Evolutionary conservation across 2,329 filamentous ascomycete species (phyloP).

Genomic region (Ceratocystis smalleyi): DNA sequence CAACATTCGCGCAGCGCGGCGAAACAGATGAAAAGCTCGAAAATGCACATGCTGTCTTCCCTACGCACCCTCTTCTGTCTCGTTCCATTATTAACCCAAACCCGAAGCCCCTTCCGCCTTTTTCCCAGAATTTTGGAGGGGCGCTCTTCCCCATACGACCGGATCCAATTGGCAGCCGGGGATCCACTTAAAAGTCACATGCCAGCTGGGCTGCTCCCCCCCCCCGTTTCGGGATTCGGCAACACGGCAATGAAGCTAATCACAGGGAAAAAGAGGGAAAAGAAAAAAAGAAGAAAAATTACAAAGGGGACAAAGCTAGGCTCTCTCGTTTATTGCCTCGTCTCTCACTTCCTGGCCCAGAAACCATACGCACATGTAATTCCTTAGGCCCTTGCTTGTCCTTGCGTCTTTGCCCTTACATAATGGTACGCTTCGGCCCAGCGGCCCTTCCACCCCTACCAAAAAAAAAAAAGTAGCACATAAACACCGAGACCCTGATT

Average conservation of each 20-base stretch:
- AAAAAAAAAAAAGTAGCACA: too few species aligned
- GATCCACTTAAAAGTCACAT: neutral
- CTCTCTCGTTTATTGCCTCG: neutral
- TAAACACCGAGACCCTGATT: too few species aligned
- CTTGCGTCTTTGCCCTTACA: neutral
- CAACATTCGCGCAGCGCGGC: neutral
- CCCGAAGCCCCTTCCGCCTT: neutral
- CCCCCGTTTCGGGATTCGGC: neutral
- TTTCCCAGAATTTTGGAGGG: neutral
- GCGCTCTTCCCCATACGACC: neutral
- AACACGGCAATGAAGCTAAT: conserved; percentile 5
- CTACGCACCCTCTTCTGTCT: neutral
- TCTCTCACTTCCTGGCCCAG: neutral
- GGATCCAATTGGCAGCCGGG: neutral
- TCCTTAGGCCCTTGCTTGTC: neutral
- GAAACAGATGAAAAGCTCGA: neutral
- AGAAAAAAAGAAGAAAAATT: neutral
- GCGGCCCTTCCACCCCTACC: neutral
- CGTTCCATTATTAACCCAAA: neutral
- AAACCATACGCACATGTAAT: neutral
- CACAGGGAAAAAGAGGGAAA: neutral
- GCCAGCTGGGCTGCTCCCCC: neutral
- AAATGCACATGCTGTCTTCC: neutral
- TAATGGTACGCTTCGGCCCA: neutral
- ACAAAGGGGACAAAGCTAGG: neutral